These are phyloP conservation scores for Diaporthe capsici DNA, from an alignment of 2,329 filamentous ascomycete genomes.

Conservation along the genomic window DNA sequence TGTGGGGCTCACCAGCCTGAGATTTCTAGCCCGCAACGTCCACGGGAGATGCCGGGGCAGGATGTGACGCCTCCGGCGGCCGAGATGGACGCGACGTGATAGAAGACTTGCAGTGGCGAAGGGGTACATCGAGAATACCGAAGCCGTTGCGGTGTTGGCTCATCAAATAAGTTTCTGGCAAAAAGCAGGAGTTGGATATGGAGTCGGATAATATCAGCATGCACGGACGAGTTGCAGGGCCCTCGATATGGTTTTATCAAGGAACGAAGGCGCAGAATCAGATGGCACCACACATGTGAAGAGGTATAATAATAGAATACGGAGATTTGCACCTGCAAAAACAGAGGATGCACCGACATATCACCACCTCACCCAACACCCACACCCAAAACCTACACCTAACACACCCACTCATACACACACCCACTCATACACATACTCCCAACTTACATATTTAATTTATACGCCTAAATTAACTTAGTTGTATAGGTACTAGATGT, in stretches of 20 bases:
- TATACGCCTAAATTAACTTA: too few species aligned
- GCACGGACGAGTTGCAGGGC: background rate
- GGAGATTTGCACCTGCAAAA: too few species aligned
- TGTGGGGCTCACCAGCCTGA: background rate
- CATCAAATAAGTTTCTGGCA: background rate
- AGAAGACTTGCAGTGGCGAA: too few species aligned
- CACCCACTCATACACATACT: too few species aligned
- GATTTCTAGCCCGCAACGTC: background rate
- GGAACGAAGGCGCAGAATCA: background rate
- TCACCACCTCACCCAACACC: too few species aligned
- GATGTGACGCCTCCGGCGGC: conserved; percentile 34
- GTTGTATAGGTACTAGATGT: too few species aligned
- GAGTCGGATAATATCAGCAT: too few species aligned
- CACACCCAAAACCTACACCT: too few species aligned
- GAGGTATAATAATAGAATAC: background rate
- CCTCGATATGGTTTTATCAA: background rate
- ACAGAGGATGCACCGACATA: too few species aligned
- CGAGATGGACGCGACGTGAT: conserved; percentile 29
- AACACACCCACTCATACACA: too few species aligned
- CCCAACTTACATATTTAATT: too few species aligned
- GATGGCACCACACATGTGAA: background rate
- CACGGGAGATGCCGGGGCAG: conserved; percentile 16
- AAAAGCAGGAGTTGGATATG: background rate
- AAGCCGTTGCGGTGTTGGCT: background rate
- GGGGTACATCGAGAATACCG: too few species aligned